Conservation (phyloP, 2,329 filamentous ascomycete species). For the Fusarium virguliforme region DNA sequence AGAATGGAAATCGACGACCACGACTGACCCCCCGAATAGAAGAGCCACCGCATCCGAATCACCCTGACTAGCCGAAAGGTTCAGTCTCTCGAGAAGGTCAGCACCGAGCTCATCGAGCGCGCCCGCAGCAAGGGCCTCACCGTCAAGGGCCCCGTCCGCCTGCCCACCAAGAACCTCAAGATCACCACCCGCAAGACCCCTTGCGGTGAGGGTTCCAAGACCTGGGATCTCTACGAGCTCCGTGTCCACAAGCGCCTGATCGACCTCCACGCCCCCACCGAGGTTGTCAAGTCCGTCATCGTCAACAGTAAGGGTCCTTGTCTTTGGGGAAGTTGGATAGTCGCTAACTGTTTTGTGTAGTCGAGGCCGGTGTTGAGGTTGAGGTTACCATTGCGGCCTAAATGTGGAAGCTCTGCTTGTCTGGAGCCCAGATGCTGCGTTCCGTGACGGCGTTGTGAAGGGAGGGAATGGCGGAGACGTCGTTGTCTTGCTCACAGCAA, state of each 20-base stretch:
- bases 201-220: slow-evolving; percentile 99
- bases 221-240: slow-evolving; percentile 99
- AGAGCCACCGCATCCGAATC: slow-evolving; percentile 99
- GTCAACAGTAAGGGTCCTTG: slow-evolving; percentile 76
- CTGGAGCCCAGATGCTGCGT: slow-evolving; percentile 24
- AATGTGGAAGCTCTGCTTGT: slow-evolving; percentile 31
- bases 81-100: slow-evolving; percentile 96
- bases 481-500: slow-evolving; percentile 34
- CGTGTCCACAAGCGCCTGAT: slow-evolving; percentile 99
- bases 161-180: slow-evolving; percentile 97
- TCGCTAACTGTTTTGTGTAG: slow-evolving; percentile 36
- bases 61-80: slow-evolving; percentile 97
- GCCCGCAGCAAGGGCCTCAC: slow-evolving; percentile 98
- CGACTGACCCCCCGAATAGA: slow-evolving; percentile 64
- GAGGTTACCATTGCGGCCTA: slow-evolving; percentile 90
- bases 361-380: slow-evolving; percentile 93
- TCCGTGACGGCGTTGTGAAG: slow-evolving; percentile 43
- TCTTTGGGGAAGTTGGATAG: not conserved
- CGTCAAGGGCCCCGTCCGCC: slow-evolving; percentile 98
- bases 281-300: slow-evolving; percentile 97
- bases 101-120: slow-evolving; percentile 97
- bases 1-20: slow-evolving; percentile 8
- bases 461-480: slow-evolving; percentile 45
- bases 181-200: slow-evolving; percentile 99
- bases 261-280: slow-evolving; percentile 96